These are phyloP conservation scores for Rhodotorula mucilaginosa DNA, from an alignment of 1,284 basidiomycete species.

Conservation along the genomic window DNA sequence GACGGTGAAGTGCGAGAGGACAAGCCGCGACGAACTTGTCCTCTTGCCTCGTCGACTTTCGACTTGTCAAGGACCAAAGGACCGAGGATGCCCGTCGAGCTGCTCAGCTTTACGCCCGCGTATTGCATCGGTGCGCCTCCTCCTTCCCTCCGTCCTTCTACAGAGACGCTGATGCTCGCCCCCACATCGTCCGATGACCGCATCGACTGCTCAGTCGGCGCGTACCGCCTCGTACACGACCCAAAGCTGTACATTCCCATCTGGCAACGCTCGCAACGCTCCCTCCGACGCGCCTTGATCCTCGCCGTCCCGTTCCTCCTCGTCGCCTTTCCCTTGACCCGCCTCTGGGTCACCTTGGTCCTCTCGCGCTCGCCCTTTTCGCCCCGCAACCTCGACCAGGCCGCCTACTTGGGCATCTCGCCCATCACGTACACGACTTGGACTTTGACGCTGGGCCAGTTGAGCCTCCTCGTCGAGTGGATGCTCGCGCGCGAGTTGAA, in stretches of 20 bases:
- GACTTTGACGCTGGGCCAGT: conserved; percentile 34
- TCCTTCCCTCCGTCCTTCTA: neutral
- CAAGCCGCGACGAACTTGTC: no score
- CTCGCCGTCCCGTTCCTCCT: conserved; percentile 22
- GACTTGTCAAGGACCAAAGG: no score
- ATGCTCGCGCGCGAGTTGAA: conserved; percentile 35
- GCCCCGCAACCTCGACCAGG: conserved; percentile 35
- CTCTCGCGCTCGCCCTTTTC: conserved; percentile 40
- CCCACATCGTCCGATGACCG: no score
- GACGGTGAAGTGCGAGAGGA: no score
- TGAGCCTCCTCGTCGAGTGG: conserved; percentile 38
- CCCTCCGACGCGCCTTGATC: conserved; percentile 22
- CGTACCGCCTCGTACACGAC: conserved; percentile 42
- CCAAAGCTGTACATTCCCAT: conserved; percentile 36
- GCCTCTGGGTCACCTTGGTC: conserved; percentile 38
- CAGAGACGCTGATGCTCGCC: neutral
- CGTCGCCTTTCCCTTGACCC: conserved; percentile 34
- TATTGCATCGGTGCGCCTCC: conserved; percentile 37
- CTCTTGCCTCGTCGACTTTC: no score
- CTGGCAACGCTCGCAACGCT: conserved; percentile 33
- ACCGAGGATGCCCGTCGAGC: conserved; percentile 37
- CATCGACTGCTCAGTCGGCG: conserved; percentile 32
- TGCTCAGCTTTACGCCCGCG: conserved; percentile 34
- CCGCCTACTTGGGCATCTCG: conserved; percentile 31
- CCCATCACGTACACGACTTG: conserved; percentile 34